Conservation (phyloP, 345 rosid species). For the Adansonia digitata region DNA sequence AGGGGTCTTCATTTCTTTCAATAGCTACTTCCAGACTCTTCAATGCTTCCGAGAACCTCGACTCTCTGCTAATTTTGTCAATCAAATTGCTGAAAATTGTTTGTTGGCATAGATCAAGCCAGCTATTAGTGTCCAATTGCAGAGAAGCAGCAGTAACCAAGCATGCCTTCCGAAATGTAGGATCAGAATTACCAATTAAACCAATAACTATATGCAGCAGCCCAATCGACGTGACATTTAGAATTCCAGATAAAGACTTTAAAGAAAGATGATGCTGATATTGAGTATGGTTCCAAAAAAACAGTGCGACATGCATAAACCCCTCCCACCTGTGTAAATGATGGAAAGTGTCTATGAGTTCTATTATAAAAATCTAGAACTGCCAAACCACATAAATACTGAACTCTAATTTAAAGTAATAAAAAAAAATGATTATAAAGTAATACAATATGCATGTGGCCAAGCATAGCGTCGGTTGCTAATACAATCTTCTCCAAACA, state of each 20-base stretch:
- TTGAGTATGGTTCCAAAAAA: constrained; percentile 31
- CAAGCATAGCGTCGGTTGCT: background rate
- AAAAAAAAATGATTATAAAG: background rate
- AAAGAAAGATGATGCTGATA: background rate
- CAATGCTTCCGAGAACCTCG: constrained; percentile 30
- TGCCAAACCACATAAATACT: background rate
- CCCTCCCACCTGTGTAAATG: constrained; percentile 56
- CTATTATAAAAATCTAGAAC: background rate
- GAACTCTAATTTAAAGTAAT: background rate
- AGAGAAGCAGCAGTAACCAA: constrained; percentile 33
- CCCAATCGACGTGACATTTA: constrained; percentile 24
- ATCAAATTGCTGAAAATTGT: constrained; percentile 29
- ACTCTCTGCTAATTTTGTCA: constrained; percentile 24
- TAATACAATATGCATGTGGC: background rate
- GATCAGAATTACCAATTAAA: constrained; percentile 34
- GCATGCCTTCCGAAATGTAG: constrained; percentile 48
- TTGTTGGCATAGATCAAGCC: constrained; percentile 40
- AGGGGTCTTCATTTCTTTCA: constrained; percentile 29
- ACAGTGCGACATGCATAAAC: constrained; percentile 43
- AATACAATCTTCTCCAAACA: background rate
- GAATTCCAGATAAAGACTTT: constrained; percentile 22
- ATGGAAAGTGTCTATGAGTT: background rate
- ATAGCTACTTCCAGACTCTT: constrained; percentile 26
- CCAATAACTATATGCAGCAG: constrained; percentile 40
- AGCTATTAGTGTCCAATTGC: constrained; percentile 15